Evolutionary conservation across 139 green algal species (phyloP).

Genomic region (Chara braunii): DNA sequence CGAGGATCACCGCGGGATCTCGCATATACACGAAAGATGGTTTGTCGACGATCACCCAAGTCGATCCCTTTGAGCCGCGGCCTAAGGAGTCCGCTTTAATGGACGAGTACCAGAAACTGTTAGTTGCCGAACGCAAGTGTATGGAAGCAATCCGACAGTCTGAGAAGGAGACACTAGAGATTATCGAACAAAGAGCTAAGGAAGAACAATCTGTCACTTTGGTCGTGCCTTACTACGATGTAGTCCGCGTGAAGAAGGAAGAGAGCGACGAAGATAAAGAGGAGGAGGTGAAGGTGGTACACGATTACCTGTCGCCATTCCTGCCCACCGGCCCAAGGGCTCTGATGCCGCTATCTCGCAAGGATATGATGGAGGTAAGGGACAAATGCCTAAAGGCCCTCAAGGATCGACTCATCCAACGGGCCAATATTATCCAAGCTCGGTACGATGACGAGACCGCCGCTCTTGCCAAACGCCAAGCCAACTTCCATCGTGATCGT

Average conservation of each 20-base stretch:
- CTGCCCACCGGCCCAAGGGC: constrained; percentile 47
- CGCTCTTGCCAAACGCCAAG: constrained; percentile 58
- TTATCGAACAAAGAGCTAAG: constrained; percentile 54
- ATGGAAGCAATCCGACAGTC: constrained; percentile 58
- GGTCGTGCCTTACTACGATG: constrained; percentile 72
- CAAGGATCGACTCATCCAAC: constrained; percentile 75
- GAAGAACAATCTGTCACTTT: constrained; percentile 62
- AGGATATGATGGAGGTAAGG: constrained; percentile 59
- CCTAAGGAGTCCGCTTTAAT: constrained; percentile 48
- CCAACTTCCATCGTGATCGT: constrained; percentile 67
- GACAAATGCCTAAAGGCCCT: constrained; percentile 67
- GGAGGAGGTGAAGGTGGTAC: constrained; percentile 37
- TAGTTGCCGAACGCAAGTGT: constrained; percentile 63
- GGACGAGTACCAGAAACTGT: constrained; percentile 62
- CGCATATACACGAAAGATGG: constrained; percentile 64
- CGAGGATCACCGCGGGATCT: constrained; percentile 47
- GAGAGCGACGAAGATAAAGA: constrained; percentile 58
- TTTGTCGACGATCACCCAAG: constrained; percentile 56
- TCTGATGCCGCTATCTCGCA: constrained; percentile 45
- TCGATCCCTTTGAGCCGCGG: constrained; percentile 47
- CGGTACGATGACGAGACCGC: constrained; percentile 68
- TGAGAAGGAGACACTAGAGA: constrained; percentile 66
- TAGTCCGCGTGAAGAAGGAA: constrained; percentile 56
- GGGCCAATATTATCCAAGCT: constrained; percentile 75
- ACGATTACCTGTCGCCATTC: constrained; percentile 73